A percentile compares a stretch with the other conserved stretches of the same genome.
These are phyloP conservation scores for Micromonas commoda DNA, from an alignment of 139 green algal genomes.

Conservation along the genomic window DNA sequence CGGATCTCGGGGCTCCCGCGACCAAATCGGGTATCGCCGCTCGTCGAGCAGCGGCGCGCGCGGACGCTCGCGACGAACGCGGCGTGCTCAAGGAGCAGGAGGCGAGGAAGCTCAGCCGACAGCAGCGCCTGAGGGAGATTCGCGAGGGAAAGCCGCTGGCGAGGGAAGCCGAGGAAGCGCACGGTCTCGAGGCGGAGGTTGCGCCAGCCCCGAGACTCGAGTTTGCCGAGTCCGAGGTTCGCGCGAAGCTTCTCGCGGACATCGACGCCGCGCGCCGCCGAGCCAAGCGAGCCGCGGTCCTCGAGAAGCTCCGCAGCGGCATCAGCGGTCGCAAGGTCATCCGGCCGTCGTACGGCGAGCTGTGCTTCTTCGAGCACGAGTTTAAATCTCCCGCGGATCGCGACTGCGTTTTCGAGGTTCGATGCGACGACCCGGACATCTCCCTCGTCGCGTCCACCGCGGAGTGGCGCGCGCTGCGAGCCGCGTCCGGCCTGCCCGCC, in stretches of 20 bases:
- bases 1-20: too few relatives aligned
- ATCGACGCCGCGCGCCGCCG: neutral
- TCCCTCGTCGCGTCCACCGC: neutral
- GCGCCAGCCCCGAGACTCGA: too few relatives aligned
- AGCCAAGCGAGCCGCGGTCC: neutral
- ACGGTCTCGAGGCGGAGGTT: too few relatives aligned
- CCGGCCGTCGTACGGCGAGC: slow-evolving; percentile 20
- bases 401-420: slow-evolving; percentile 22
- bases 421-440: slow-evolving; percentile 19
- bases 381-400: slow-evolving; percentile 5
- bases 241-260: neutral
- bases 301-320: neutral
- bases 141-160: too few relatives aligned
- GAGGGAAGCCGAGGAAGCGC: too few relatives aligned
- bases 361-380: slow-evolving; percentile 30
- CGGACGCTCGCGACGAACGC: too few relatives aligned
- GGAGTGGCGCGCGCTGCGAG: slow-evolving; percentile 18
- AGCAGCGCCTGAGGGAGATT: neutral
- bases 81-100: neutral
- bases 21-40: too few relatives aligned
- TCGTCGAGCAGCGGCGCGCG: too few relatives aligned
- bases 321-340: neutral
- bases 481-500: neutral
- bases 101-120: neutral
- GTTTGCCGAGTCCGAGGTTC: neutral